These are phyloP conservation scores for Sicyos baderoa DNA, from an alignment of 306 rosid species.

Conservation along the genomic window DNA sequence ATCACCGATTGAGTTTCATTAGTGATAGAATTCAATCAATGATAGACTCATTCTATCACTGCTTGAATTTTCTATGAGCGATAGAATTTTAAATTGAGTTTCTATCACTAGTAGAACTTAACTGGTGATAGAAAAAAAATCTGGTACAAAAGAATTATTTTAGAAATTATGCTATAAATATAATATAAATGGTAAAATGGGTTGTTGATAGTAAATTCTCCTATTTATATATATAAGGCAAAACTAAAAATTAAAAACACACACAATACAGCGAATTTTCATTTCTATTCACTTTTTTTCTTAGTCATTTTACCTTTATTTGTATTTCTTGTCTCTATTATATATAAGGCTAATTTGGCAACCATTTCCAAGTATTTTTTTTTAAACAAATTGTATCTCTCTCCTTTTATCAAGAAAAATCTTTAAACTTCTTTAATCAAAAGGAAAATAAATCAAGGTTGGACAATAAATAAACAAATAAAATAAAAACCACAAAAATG, in stretches of 20 bases:
- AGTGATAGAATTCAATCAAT: too few relatives aligned
- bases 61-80: too few relatives aligned
- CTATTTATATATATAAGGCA: neutral
- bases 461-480: neutral
- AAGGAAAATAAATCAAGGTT: neutral
- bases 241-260: neutral
- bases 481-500: too few relatives aligned
- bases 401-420: slow-evolving; percentile 3
- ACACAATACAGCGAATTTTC: neutral
- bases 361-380: neutral
- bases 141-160: too few relatives aligned
- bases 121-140: too few relatives aligned
- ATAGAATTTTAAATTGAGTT: too few relatives aligned
- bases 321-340: neutral
- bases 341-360: neutral
- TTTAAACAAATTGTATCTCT: neutral
- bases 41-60: too few relatives aligned
- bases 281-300: neutral
- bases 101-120: too few relatives aligned
- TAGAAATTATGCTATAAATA: too few relatives aligned
- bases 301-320: neutral
- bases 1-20: too few relatives aligned
- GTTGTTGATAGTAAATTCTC: too few relatives aligned
- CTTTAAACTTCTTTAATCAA: slow-evolving; percentile 5
- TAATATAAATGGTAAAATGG: too few relatives aligned